These are phyloP conservation scores for Barbatosphaeria neglecta DNA, from an alignment of 495 filamentous ascomycete species.

Conservation along the genomic window DNA sequence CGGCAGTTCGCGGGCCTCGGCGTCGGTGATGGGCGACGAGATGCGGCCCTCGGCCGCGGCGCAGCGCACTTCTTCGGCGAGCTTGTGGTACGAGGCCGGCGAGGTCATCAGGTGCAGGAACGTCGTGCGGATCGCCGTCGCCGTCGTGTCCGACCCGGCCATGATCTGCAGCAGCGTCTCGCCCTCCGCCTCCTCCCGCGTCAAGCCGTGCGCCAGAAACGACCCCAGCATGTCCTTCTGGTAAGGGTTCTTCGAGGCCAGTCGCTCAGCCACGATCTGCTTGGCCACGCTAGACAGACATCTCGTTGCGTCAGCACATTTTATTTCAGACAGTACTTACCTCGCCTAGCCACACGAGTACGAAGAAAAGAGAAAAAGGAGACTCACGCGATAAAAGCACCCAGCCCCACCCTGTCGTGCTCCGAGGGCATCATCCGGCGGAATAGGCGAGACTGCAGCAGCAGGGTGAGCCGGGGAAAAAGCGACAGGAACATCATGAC, in stretches of 20 bases:
- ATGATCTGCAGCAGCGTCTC: constrained; percentile 25
- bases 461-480: constrained; percentile 2
- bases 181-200: constrained; percentile 22
- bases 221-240: constrained; percentile 27
- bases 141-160: constrained; percentile 49
- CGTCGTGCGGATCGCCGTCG: constrained; percentile 44
- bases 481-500: constrained; percentile 1
- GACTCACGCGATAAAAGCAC: constrained; percentile 13
- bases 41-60: constrained; percentile 13
- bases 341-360: too few species aligned
- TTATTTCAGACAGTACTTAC: too few species aligned
- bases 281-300: constrained; percentile 2
- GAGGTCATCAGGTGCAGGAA: constrained; percentile 42
- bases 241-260: constrained; percentile 11
- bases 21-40: constrained; percentile 17
- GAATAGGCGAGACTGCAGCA: constrained; percentile 7
- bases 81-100: constrained; percentile 32
- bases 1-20: constrained; percentile 29
- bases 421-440: constrained; percentile 7
- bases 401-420: constrained; percentile 12
- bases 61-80: constrained; percentile 45
- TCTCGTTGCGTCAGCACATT: not conserved
- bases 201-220: constrained; percentile 29
- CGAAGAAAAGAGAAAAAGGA: not conserved
- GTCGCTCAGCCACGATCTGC: constrained; percentile 16